These are phyloP conservation scores for Ogataea siamensis DNA, from an alignment of 805 yeast species.

Conservation along the genomic window DNA sequence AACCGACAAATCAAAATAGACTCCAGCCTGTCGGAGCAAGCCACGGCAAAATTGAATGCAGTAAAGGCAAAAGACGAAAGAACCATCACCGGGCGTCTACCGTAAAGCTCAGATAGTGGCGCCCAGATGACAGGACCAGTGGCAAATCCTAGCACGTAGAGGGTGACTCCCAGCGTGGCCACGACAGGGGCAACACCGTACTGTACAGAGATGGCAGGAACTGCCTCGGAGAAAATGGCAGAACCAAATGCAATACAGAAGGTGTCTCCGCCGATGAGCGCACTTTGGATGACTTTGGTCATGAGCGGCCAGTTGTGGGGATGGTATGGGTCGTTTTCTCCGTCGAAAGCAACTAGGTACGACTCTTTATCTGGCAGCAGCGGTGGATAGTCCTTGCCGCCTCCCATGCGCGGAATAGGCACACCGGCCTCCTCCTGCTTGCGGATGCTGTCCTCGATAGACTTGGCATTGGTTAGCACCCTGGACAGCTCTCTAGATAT, in stretches of 20 bases:
- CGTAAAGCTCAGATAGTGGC: constrained; percentile 76
- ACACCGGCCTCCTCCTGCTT: constrained; percentile 34
- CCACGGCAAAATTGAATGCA: constrained; percentile 68
- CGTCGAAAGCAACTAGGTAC: constrained; percentile 72
- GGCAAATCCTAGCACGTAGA: constrained; percentile 91
- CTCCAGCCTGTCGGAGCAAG: constrained; percentile 76
- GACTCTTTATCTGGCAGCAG: constrained; percentile 49
- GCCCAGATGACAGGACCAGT: constrained; percentile 92
- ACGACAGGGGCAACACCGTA: constrained; percentile 65
- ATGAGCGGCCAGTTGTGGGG: constrained; percentile 73
- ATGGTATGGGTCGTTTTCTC: constrained; percentile 73
- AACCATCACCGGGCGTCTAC: constrained; percentile 62
- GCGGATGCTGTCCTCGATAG: constrained; percentile 29
- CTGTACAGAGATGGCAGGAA: constrained; percentile 43
- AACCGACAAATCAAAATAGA: constrained; percentile 75
- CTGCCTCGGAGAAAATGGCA: constrained; percentile 72
- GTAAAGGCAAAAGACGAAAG: constrained; percentile 55
- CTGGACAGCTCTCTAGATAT: constrained; percentile 35
- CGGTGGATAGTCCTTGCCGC: constrained; percentile 62
- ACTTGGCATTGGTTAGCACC: constrained; percentile 40
- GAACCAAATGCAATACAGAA: constrained; percentile 68
- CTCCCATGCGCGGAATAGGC: constrained; percentile 63
- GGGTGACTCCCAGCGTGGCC: constrained; percentile 72
- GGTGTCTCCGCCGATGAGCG: constrained; percentile 48
- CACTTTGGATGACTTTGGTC: constrained; percentile 46